These are phyloP conservation scores for Ammopiptanthus mongolicus DNA, from an alignment of 306 rosid species.

Conservation along the genomic window DNA sequence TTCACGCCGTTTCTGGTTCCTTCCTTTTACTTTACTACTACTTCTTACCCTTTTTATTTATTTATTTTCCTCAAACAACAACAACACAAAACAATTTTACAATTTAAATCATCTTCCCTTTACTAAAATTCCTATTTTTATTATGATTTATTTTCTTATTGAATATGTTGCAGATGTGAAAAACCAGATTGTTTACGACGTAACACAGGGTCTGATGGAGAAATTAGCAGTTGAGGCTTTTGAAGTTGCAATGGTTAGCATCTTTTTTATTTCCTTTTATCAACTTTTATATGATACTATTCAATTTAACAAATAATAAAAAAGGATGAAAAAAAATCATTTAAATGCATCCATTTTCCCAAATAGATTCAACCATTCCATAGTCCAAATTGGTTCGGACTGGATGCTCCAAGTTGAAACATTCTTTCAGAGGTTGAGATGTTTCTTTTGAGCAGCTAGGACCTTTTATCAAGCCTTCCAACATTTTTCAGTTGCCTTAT, in stretches of 20 bases:
- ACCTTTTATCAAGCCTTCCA: background rate
- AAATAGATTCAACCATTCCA: background rate
- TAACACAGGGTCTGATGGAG: constrained; percentile 66
- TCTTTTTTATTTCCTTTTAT: background rate
- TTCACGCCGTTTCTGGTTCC: constrained; percentile 77
- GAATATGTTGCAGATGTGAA: constrained; percentile 40
- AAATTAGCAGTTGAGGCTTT: constrained; percentile 75
- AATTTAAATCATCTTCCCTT: background rate
- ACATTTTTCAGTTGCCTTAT: background rate
- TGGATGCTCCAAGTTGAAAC: background rate
- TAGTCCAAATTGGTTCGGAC: background rate
- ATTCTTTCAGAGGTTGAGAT: background rate
- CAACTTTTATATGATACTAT: background rate
- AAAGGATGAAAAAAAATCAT: too few relatives aligned
- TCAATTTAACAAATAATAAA: background rate
- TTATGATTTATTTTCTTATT: background rate
- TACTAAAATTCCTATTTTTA: background rate
- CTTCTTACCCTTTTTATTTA: background rate
- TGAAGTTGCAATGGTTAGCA: constrained; percentile 61
- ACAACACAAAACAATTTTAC: background rate
- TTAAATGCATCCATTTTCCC: background rate
- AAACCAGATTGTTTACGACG: constrained; percentile 55
- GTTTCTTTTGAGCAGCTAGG: background rate
- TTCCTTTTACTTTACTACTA: background rate
- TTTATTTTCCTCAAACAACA: background rate